phyloP scores from a whole-genome alignment of 208 protist genomes.

The Leishmania amazonensis region DNA sequence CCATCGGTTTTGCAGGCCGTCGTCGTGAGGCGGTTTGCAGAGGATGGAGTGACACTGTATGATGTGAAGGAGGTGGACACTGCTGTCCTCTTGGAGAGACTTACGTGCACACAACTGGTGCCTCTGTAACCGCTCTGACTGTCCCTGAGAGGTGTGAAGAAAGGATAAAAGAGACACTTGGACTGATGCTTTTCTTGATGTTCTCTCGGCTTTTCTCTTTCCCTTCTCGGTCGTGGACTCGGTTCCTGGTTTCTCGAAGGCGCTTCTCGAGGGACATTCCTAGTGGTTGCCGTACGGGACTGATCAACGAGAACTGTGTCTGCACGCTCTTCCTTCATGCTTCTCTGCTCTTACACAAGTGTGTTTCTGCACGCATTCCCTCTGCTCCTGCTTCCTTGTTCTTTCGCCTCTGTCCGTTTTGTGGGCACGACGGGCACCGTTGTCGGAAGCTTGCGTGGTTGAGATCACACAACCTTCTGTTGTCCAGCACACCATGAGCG shows the following conservation, averaged over 20 bases:
- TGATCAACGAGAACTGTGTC: neutral
- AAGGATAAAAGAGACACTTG: neutral
- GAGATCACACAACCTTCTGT: neutral
- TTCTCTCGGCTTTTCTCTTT: neutral
- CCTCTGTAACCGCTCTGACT: slow-evolving; percentile 38
- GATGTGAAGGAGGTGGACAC: slow-evolving; percentile 46
- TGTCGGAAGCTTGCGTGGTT: neutral
- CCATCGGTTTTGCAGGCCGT: slow-evolving; percentile 39
- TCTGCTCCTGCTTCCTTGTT: neutral
- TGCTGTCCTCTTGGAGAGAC: slow-evolving; percentile 30
- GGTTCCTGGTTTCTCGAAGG: neutral
- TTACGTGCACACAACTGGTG: slow-evolving; percentile 50
- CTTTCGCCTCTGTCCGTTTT: neutral
- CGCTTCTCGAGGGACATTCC: neutral
- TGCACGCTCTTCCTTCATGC: neutral
- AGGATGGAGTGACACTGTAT: slow-evolving; percentile 40
- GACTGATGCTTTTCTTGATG: neutral
- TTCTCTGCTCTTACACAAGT: neutral
- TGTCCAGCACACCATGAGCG: slow-evolving; percentile 26
- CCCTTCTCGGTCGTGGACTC: neutral
- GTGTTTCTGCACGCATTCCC: neutral
- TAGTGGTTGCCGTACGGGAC: neutral
- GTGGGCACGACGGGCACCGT: neutral
- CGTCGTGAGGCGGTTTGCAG: slow-evolving; percentile 28
- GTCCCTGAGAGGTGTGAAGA: neutral